phyloP scores from a whole-genome alignment of 805 yeast genomes.

The Komagataella mondaviorum region DNA sequence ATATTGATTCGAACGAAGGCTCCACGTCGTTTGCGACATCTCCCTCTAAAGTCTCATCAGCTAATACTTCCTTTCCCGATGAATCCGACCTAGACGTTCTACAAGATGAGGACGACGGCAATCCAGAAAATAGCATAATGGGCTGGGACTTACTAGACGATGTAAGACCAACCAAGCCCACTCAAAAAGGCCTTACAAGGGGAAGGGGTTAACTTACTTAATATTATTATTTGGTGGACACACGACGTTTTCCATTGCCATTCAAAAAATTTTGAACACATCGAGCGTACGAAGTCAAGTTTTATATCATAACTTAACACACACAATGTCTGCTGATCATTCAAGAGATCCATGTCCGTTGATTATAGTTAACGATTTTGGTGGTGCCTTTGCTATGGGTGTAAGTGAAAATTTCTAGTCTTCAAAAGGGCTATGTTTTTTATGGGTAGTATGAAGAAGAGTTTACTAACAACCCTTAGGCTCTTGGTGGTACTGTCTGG shows the following conservation, averaged over 20 bases:
- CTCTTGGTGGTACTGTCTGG: slow-evolving; percentile 97
- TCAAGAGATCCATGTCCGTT: slow-evolving; percentile 99
- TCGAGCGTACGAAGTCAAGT: not conserved
- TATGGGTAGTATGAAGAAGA: not conserved
- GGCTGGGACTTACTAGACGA: not conserved
- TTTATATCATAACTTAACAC: not conserved
- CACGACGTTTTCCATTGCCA: not conserved
- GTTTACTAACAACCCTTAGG: slow-evolving; percentile 10
- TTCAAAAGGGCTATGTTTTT: not conserved
- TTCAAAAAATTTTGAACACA: not conserved
- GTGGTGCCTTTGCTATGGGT: slow-evolving; percentile 99
- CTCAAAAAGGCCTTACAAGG: not conserved
- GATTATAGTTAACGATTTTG: slow-evolving; percentile 91
- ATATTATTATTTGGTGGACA: not conserved
- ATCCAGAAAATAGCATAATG: not conserved
- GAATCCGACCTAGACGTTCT: not conserved
- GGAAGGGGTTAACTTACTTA: not conserved
- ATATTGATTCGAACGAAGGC: not conserved
- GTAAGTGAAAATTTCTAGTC: slow-evolving; percentile 19
- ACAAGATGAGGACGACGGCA: not conserved
- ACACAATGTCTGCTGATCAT: slow-evolving; percentile 81
- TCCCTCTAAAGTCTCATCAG: not conserved
- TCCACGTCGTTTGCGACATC: not conserved
- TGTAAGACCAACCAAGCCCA: not conserved
- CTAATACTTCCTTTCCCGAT: not conserved